phyloP scores from a whole-genome alignment of 176 grass and related monocot species.

The bread wheat (Triticum aestivum) region DNA sequence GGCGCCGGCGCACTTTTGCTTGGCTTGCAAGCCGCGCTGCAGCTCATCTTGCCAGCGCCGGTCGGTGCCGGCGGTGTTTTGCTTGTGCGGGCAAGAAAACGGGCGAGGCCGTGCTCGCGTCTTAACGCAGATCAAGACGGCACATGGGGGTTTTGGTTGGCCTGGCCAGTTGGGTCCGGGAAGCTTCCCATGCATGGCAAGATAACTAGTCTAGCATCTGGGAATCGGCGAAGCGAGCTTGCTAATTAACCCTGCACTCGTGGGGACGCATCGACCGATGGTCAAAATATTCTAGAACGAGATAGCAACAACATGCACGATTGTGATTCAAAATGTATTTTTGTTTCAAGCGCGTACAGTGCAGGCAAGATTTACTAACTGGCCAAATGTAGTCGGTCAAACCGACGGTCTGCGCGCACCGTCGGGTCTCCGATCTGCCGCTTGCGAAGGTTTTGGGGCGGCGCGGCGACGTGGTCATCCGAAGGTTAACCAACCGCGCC shows the following conservation, averaged over 20 bases:
- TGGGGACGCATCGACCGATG: not conserved
- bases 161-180: not conserved
- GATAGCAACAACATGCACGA: too few species aligned
- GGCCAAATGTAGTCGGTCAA: not conserved
- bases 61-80: conserved; percentile 18
- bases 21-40: conserved; percentile 11
- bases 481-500: not conserved
- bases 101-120: not conserved
- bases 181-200: conserved; percentile 1
- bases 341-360: not conserved
- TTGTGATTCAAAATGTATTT: not conserved
- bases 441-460: not conserved
- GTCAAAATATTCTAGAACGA: not conserved
- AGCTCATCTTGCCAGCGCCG: not conserved
- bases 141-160: not conserved
- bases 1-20: not conserved
- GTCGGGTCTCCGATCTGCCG: not conserved
- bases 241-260: not conserved
- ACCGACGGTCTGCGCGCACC: not conserved
- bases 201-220: not conserved
- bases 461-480: not conserved
- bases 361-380: not conserved
- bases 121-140: not conserved
- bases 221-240: not conserved
- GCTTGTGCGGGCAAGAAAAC: not conserved